phyloP scores from a whole-genome alignment of 2,329 filamentous ascomycete species.

The Diaporthe eres region DNA sequence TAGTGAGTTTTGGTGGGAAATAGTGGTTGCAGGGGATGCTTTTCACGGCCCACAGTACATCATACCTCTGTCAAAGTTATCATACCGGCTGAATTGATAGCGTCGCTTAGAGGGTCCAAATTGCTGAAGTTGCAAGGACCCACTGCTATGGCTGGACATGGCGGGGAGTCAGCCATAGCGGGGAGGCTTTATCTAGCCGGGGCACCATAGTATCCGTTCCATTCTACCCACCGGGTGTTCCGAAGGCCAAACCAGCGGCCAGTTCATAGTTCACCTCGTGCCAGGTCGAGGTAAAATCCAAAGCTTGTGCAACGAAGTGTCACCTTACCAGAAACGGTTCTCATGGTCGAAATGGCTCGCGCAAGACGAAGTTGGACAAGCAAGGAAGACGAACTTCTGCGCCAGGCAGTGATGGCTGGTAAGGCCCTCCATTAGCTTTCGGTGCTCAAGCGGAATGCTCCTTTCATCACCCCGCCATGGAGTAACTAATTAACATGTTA shows the following conservation, averaged over 20 bases:
- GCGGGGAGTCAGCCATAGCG: background rate
- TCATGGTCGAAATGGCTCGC: constrained; percentile 22
- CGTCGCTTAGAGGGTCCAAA: background rate
- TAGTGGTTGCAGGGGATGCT: background rate
- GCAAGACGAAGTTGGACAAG: constrained; percentile 30
- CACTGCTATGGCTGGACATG: constrained; percentile 4
- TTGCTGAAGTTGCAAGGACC: background rate
- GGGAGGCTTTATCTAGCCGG: background rate
- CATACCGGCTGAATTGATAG: background rate
- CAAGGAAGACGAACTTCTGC: constrained; percentile 35
- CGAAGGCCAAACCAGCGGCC: background rate
- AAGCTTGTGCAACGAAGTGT: constrained; percentile 2
- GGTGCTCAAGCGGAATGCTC: background rate
- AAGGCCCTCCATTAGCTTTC: background rate
- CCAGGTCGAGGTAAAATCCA: background rate
- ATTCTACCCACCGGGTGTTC: background rate
- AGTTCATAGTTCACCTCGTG: background rate
- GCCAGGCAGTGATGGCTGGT: constrained; percentile 25
- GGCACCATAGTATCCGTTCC: background rate
- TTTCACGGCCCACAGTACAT: background rate
- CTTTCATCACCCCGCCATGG: too few relatives aligned
- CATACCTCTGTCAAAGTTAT: background rate
- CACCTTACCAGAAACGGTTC: background rate
- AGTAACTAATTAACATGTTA: background rate
- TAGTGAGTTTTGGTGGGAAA: background rate